Conservation (phyloP, 164 flowering plant genomes). For the Tinospora cordifolia region DNA sequence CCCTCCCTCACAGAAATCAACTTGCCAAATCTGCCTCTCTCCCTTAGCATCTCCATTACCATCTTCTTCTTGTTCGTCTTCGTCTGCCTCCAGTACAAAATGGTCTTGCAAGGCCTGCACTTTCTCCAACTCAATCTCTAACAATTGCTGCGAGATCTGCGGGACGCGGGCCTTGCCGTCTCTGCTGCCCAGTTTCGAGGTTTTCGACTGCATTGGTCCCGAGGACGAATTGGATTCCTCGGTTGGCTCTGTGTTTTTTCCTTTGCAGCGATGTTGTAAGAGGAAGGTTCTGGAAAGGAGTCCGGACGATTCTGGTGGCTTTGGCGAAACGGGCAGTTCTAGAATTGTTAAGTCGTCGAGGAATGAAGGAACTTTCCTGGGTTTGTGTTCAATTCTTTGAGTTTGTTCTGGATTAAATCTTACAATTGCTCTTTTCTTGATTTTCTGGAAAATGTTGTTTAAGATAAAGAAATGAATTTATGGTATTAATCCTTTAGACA, state of each 20-base stretch:
- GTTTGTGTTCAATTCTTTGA: slow-evolving; percentile 10
- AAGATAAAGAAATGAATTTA: not conserved
- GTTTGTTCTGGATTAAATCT: not conserved
- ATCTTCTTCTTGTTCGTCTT: slow-evolving; percentile 12
- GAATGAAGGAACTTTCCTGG: slow-evolving; percentile 9
- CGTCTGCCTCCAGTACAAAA: slow-evolving; percentile 17
- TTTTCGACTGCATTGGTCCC: slow-evolving; percentile 21
- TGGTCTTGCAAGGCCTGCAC: slow-evolving; percentile 85
- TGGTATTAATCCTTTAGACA: not conserved
- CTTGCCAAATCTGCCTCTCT: slow-evolving; percentile 53
- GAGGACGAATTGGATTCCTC: slow-evolving; percentile 33
- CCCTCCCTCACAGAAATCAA: slow-evolving; percentile 38
- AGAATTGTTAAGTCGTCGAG: slow-evolving; percentile 7
- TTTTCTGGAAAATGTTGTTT: not conserved
- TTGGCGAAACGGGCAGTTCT: slow-evolving; percentile 15
- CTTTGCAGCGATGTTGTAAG: slow-evolving; percentile 45
- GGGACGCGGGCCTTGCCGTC: slow-evolving; percentile 39
- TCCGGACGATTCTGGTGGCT: slow-evolving; percentile 13
- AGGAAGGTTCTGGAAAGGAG: slow-evolving; percentile 30
- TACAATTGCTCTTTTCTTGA: not conserved
- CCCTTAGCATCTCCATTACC: slow-evolving; percentile 24
- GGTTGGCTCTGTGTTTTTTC: slow-evolving; percentile 65
- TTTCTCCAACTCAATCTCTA: slow-evolving; percentile 42
- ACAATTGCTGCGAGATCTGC: slow-evolving; percentile 46
- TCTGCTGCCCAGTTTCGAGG: slow-evolving; percentile 32